These are phyloP conservation scores for Clonostachys chloroleuca DNA, from an alignment of 2,329 filamentous ascomycete species.

Conservation along the genomic window DNA sequence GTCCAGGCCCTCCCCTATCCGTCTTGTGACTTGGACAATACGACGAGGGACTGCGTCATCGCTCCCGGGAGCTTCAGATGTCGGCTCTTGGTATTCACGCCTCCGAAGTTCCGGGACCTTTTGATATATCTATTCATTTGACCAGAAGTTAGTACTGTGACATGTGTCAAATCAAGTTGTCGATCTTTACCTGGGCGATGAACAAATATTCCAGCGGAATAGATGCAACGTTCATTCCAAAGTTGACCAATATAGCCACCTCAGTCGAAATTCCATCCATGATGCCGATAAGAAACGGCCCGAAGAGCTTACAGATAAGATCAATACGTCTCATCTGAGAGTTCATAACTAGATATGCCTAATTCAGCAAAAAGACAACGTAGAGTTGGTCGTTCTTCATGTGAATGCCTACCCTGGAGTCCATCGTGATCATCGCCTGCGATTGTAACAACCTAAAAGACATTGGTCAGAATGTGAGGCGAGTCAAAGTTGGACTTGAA, in stretches of 20 bases:
- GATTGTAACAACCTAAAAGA: constrained; percentile 32
- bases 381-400: background rate
- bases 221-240: constrained; percentile 43
- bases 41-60: background rate
- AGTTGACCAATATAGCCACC: constrained; percentile 41
- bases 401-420: background rate
- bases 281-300: constrained; percentile 49
- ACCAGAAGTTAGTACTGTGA: too few species aligned
- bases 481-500: background rate
- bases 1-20: too few species aligned
- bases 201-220: constrained; percentile 46
- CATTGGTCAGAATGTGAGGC: too few species aligned
- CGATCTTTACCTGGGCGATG: constrained; percentile 28
- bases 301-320: constrained; percentile 53
- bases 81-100: too few species aligned
- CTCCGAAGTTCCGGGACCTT: constrained; percentile 9
- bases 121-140: constrained; percentile 12
- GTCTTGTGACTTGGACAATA: background rate
- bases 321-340: constrained; percentile 60
- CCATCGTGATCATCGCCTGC: constrained; percentile 3
- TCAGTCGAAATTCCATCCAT: constrained; percentile 42
- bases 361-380: constrained; percentile 1
- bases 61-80: background rate
- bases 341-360: constrained; percentile 36
- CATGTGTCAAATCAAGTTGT: too few species aligned